Conservation (phyloP, 2,329 filamentous ascomycete genomes). For the Gliomastix tumulicola region DNA sequence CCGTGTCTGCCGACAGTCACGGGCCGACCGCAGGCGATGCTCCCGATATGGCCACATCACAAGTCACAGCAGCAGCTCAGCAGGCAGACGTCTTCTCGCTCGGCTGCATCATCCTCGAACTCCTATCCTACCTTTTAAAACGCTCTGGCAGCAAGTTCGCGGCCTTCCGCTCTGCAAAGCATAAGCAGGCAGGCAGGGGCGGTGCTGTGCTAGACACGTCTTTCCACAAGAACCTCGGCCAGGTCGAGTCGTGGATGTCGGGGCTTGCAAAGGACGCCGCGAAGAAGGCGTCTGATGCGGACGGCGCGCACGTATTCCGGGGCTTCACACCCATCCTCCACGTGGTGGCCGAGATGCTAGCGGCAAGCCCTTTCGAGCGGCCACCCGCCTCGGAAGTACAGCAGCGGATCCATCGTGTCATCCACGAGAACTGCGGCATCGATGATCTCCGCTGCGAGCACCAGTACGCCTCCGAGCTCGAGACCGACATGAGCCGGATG, state of each 20-base stretch:
- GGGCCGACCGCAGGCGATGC: constrained; percentile 16
- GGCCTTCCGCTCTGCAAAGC: constrained; percentile 58
- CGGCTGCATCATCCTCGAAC: constrained; percentile 65
- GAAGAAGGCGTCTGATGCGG: constrained; percentile 30
- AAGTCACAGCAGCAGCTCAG: constrained; percentile 21
- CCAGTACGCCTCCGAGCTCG: constrained; percentile 30
- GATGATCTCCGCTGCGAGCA: constrained; percentile 48
- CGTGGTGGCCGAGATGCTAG: constrained; percentile 48
- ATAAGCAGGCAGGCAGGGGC: constrained; percentile 50
- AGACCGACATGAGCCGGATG: constrained; percentile 14
- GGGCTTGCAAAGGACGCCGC: constrained; percentile 51
- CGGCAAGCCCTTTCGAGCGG: constrained; percentile 42
- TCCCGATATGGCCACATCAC: constrained; percentile 24
- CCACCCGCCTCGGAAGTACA: constrained; percentile 46
- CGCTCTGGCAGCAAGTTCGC: constrained; percentile 59
- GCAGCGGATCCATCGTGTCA: constrained; percentile 42
- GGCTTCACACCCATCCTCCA: constrained; percentile 46
- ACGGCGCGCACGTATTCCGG: constrained; percentile 37
- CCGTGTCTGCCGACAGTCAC: constrained; percentile 24
- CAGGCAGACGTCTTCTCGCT: constrained; percentile 67
- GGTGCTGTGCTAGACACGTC: constrained; percentile 61
- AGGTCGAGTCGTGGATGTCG: constrained; percentile 63
- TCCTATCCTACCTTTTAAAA: constrained; percentile 63
- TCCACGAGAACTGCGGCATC: constrained; percentile 40
- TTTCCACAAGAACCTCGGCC: constrained; percentile 64